Conservation (phyloP, 2,329 filamentous ascomycete genomes). For the Sordariomycetes sp. region DNA sequence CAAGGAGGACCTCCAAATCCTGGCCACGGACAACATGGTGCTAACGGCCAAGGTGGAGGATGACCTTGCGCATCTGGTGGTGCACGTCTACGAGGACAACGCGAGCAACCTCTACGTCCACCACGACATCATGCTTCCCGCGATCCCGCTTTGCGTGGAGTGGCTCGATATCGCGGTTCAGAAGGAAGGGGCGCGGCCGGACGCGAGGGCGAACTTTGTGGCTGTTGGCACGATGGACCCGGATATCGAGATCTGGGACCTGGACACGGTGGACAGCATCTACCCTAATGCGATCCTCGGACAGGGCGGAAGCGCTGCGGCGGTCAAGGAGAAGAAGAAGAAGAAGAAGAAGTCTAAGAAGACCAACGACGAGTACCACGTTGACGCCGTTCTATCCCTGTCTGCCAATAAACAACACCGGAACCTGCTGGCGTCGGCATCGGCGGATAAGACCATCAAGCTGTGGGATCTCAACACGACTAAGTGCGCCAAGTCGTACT, state of each 20-base stretch:
- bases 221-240: constrained; percentile 96
- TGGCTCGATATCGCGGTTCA: constrained; percentile 91
- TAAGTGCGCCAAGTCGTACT: constrained; percentile 90
- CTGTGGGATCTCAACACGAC: constrained; percentile 92
- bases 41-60: constrained; percentile 92
- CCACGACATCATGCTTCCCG: constrained; percentile 98
- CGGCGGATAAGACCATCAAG: constrained; percentile 94
- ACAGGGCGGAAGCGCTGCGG: constrained; percentile 47
- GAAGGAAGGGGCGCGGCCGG: constrained; percentile 49
- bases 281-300: constrained; percentile 95
- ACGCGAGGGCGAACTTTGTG: constrained; percentile 76
- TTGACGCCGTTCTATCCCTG: constrained; percentile 84
- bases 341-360: constrained; percentile 87
- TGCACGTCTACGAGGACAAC: constrained; percentile 94
- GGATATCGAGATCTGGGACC: constrained; percentile 96
- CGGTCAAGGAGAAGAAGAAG: constrained; percentile 63
- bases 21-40: constrained; percentile 86
- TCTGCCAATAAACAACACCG: constrained; percentile 88
- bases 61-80: constrained; percentile 89
- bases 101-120: constrained; percentile 97
- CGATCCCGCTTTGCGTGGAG: constrained; percentile 89
- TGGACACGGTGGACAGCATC: constrained; percentile 94
- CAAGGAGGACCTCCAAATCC: constrained; percentile 83
- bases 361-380: constrained; percentile 84
- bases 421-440: constrained; percentile 88